Evolutionary conservation across 1,284 basidiomycete species (phyloP), one percentile per base, ranked within the genome.

Genomic region (Lignosus rhinocerotis): DNA sequence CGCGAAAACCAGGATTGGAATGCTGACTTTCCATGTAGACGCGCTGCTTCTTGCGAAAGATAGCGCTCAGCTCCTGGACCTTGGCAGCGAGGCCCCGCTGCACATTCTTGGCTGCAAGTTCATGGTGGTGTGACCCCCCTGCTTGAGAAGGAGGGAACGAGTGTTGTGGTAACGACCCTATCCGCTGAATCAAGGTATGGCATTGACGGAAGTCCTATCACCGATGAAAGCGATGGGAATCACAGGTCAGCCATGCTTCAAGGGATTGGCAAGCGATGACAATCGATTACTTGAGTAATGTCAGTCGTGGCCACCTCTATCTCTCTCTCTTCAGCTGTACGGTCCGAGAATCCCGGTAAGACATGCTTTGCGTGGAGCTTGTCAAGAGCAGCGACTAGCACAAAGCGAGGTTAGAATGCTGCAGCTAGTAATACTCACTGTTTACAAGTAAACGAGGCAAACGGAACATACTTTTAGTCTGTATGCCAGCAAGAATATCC

Each of bases 11-110:
- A 51, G 55, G 51, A 58, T 59, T 58, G 50, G 43, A 60, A 60
- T 48, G 85, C 96, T 77, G 70, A 96, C 96, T 94, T 75, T 96
- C 92, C 87, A 99, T 91, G 75, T 99, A 99, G 33, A 96, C 89
- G 56, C 93, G 86, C 76, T 99, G 97, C 78, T 97, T 98, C 80
- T 96, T 98, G 60, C 97, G 84, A 72, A 99, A 99, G n/a, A 88
- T 80, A 19, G 89, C 91, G 67, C 93, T 96, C 50, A 96, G 80
- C 66, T 95, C 93, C 78, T 99, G 97, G 10, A 98, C 87, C 70
- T 94, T 92, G 25, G 93, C 94, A 19, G 97, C 97, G 39, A 99
- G 84, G 11, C 90, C 96, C 33, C 95, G 88, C 74, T 99, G 96
- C n/a, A 98, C 94, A 71, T 99, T 99, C 76, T 93, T 90, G 43